Conservation (phyloP, 257 asterid genomes). For the Capsicum pubescens region DNA sequence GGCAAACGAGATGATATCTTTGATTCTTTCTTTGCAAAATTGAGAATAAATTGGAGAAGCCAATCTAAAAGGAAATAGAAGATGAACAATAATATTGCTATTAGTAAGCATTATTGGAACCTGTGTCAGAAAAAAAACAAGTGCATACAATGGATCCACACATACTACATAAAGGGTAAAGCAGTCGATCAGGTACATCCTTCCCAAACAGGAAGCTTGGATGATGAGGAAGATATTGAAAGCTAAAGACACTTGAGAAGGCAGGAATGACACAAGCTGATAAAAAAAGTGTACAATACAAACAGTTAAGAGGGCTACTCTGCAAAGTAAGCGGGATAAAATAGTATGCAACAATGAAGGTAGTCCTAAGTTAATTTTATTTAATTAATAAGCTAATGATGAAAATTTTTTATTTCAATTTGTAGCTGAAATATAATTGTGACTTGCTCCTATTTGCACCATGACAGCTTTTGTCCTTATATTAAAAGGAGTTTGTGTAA, state of each 20-base stretch:
- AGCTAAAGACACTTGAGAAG: background rate
- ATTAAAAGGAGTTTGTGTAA: too few relatives aligned
- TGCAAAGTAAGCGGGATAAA: background rate
- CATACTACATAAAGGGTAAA: background rate
- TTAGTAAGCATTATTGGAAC: background rate
- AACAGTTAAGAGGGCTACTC: background rate
- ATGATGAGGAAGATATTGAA: background rate
- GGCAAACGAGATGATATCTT: background rate
- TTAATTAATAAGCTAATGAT: too few relatives aligned
- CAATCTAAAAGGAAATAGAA: background rate
- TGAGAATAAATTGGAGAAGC: background rate
- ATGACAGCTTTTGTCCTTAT: too few relatives aligned
- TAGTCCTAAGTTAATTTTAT: background rate
- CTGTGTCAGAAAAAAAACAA: background rate
- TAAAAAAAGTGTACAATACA: background rate
- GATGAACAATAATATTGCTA: background rate
- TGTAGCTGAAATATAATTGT: too few relatives aligned
- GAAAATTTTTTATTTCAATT: too few relatives aligned
- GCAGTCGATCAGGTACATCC: background rate
- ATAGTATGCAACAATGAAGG: conserved; percentile 7
- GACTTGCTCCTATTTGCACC: too few relatives aligned
- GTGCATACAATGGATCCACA: background rate
- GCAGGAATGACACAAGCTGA: background rate
- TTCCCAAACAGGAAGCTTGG: background rate
- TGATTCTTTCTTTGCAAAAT: background rate